phyloP scores from a whole-genome alignment of 345 rosid species.

The Eucalyptus globulus region DNA sequence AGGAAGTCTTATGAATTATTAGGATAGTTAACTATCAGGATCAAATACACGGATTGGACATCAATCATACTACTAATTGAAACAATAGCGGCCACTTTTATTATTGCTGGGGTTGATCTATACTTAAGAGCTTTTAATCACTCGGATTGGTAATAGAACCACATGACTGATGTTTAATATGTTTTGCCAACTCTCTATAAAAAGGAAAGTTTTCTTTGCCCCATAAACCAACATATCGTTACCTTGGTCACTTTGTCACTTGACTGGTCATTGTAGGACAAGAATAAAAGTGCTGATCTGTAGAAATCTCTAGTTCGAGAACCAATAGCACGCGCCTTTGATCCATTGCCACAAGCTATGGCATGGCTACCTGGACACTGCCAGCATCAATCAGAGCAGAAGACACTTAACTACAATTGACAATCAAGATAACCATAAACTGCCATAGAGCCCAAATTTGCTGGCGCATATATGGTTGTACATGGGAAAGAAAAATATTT shows the following conservation, averaged over 20 bases:
- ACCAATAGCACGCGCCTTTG: neutral
- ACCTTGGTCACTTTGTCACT: neutral
- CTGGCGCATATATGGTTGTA: neutral
- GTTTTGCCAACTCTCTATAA: neutral
- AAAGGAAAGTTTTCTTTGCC: neutral
- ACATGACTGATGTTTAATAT: neutral
- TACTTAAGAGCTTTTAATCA: neutral
- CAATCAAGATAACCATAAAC: neutral
- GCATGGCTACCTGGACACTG: neutral
- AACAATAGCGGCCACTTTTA: neutral
- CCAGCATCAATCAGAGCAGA: neutral
- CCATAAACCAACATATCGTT: rapidly evolving
- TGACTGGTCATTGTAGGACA: neutral
- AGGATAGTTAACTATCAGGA: neutral
- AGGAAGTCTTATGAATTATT: neutral
- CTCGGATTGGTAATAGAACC: neutral
- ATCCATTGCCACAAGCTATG: neutral
- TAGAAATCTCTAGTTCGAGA: neutral
- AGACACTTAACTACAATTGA: rapidly evolving
- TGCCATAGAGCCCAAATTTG: neutral
- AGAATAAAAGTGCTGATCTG: rapidly evolving
- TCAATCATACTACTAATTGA: neutral
- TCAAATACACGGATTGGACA: neutral
- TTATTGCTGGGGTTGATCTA: neutral
- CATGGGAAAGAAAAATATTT: neutral